Conservation (phyloP, 2,329 filamentous ascomycete species). For the Magnaporthiopsis rhizophila region DNA sequence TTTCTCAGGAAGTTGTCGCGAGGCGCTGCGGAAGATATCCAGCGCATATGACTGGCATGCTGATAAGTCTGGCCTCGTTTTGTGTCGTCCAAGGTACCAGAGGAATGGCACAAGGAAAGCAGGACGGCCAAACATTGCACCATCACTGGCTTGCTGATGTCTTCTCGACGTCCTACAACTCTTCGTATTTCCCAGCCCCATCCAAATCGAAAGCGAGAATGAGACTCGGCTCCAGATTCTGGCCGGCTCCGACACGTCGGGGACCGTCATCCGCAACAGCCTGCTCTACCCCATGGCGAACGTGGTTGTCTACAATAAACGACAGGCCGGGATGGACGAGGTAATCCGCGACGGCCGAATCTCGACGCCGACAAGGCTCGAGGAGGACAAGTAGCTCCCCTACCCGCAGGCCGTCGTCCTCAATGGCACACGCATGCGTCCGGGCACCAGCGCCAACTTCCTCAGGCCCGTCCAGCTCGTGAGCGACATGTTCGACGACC, state of each 20-base stretch:
- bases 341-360: conserved; percentile 34
- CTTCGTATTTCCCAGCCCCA: conserved; percentile 12
- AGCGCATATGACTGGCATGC: conserved; percentile 14
- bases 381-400: conserved; percentile 76
- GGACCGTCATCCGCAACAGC: neutral
- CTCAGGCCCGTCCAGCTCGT: conserved; percentile 35
- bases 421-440: conserved; percentile 71
- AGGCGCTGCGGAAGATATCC: conserved; percentile 10
- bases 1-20: neutral
- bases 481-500: conserved; percentile 36
- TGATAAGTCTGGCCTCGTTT: neutral
- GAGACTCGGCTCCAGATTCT: conserved; percentile 16
- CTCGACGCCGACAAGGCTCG: conserved; percentile 44
- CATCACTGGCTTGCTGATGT: neutral
- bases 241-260: conserved; percentile 2
- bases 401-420: conserved; percentile 67
- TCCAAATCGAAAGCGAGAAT: conserved; percentile 18
- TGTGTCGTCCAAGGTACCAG: neutral
- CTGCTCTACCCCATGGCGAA: neutral
- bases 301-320: neutral
- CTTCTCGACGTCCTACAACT: neutral
- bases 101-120: too few species aligned
- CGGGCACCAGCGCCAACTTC: neutral
- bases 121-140: neutral
- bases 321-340: neutral